Evolutionary conservation across 345 rosid species (phyloP).

Genomic region (Euphorbia tirucalli): DNA sequence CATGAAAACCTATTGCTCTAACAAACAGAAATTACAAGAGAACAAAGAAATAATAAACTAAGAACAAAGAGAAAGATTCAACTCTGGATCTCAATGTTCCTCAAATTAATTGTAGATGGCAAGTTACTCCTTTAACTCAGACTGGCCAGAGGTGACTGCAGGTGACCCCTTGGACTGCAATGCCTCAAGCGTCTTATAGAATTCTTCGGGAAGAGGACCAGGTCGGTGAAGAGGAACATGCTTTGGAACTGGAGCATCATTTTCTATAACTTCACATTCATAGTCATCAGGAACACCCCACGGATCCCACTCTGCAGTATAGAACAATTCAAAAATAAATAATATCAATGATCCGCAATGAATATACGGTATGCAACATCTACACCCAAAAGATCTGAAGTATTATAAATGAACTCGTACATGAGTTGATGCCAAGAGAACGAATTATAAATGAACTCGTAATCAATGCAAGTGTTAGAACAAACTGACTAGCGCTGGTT

Average conservation of each 20-base stretch:
- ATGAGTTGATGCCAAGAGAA: background rate
- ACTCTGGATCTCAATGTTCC: slow-evolving; percentile 17
- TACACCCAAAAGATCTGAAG: no score
- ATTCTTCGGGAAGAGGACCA: slow-evolving; percentile 91
- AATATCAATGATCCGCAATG: background rate
- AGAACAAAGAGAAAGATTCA: slow-evolving; percentile 21
- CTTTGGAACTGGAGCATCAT: slow-evolving; percentile 86
- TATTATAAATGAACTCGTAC: background rate
- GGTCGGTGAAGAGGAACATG: slow-evolving; percentile 93
- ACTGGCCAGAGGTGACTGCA: slow-evolving; percentile 44
- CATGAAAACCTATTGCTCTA: slow-evolving; percentile 30
- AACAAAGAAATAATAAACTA: slow-evolving; percentile 19
- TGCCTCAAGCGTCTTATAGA: slow-evolving; percentile 73
- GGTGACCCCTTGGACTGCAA: slow-evolving; percentile 40
- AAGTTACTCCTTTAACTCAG: slow-evolving; percentile 46
- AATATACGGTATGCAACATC: background rate
- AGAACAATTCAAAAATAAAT: background rate
- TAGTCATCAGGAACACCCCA: slow-evolving; percentile 97
- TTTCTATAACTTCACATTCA: slow-evolving; percentile 87
- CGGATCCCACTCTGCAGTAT: slow-evolving; percentile 85
- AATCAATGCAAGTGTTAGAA: background rate
- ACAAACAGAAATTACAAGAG: slow-evolving; percentile 35
- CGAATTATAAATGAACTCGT: background rate
- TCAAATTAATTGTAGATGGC: slow-evolving; percentile 6
- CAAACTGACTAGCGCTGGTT: no score